These are phyloP conservation scores for Xylariaceae sp. DNA, from an alignment of 2,329 filamentous ascomycete genomes.

Conservation along the genomic window DNA sequence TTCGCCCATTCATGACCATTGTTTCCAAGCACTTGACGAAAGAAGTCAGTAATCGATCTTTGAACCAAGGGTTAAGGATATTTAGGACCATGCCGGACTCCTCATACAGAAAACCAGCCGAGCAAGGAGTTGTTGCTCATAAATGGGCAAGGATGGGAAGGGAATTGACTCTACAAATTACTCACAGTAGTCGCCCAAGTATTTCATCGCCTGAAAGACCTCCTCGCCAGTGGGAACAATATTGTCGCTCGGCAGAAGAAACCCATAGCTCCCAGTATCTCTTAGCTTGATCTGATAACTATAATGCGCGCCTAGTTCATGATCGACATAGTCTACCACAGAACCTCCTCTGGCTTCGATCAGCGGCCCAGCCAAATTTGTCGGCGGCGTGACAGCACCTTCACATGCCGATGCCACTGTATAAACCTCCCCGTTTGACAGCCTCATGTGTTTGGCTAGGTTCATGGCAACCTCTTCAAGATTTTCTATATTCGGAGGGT, in stretches of 20 bases:
- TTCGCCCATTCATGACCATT: conserved; percentile 64
- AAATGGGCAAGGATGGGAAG: neutral
- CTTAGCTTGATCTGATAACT: conserved; percentile 94
- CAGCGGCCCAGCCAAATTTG: conserved; percentile 46
- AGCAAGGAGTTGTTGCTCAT: neutral
- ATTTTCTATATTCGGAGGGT: conserved; percentile 88
- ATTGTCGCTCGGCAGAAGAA: conserved; percentile 83
- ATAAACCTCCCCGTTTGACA: conserved; percentile 78
- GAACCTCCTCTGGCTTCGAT: conserved; percentile 83
- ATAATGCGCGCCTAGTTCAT: conserved; percentile 80
- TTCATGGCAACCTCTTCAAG: conserved; percentile 89
- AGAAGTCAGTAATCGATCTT: conserved; percentile 3
- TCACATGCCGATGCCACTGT: conserved; percentile 86
- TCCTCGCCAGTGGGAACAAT: conserved; percentile 92
- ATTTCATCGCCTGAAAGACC: conserved; percentile 80
- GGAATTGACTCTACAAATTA: neutral
- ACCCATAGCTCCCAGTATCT: conserved; percentile 93
- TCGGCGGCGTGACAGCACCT: conserved; percentile 63
- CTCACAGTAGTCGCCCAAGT: conserved; percentile 74
- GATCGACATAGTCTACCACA: conserved; percentile 94
- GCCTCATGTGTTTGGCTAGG: conserved; percentile 85
- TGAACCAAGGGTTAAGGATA: neutral
- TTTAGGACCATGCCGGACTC: no score
- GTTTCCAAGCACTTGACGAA: conserved; percentile 63
- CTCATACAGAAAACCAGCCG: no score